Evolutionary conservation across 495 filamentous ascomycete species (phyloP), one percentile per base, ranked within the genome.

Genomic region (Podospora appendiculata): DNA sequence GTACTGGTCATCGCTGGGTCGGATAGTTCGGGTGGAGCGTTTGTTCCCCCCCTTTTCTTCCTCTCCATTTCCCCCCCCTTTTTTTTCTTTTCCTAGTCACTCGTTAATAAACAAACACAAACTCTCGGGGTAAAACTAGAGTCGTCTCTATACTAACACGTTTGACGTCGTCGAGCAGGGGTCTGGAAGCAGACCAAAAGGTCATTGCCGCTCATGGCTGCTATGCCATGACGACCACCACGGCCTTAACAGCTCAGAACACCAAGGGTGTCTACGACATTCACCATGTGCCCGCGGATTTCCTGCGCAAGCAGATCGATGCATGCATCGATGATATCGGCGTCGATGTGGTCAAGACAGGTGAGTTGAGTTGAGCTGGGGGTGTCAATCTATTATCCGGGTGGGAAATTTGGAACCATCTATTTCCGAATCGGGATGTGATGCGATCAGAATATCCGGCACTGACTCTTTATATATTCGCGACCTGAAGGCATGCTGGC

Each of bases 171-270:
- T 25, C 25, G 25, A 2, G 25, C 25, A 95, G 90, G 40, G 93
- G 93, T n/a, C 81, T 98, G 40, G 93, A 98, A 65, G 93, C 93
- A 33, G 93, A 98, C 69, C 90, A 96, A 68, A 92, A 93, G 63
- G 90, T 95, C 47, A 85, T 96, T 36, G 87, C 91, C 25, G 87
- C 88, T 14, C 89, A 96, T 79, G 84, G 83, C 43, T 89, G 86
- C 72, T 96, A 96, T 74, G 90, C 90, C 51, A 93, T 95, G 80
- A 96, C 92, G 41, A 87, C 90, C n/a, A 96, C 91, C 35, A 95
- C 93, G 3, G 92, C 91, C 16, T 70, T 98, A 58, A 98, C 93
- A 13, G 91, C 90, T 17, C 93, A 98, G 66, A 96, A 96, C 69
- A 98, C 93, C 3, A 72, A 78, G 32, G 89, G 90, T 0, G 90